These are phyloP conservation scores for Eucalyptus regnans DNA, from an alignment of 345 rosid genomes.

Conservation along the genomic window DNA sequence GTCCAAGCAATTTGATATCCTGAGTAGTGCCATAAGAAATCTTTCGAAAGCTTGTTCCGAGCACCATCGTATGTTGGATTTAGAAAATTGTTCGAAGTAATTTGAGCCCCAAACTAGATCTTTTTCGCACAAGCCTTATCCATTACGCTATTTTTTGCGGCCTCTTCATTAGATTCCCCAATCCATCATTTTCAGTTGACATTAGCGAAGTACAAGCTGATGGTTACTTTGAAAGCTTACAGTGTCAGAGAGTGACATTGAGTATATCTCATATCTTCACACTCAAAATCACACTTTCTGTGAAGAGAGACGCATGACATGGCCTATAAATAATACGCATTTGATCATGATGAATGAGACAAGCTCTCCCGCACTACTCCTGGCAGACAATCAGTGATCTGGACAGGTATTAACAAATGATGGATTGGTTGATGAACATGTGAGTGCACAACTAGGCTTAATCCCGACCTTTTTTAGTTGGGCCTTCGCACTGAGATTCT, in stretches of 20 bases:
- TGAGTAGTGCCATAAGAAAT: neutral
- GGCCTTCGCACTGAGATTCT: neutral
- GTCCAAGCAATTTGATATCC: neutral
- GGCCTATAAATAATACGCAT: neutral
- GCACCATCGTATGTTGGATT: neutral
- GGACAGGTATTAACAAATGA: neutral
- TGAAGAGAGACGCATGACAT: neutral
- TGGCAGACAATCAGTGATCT: neutral
- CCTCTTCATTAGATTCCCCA: neutral
- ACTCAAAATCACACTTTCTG: neutral
- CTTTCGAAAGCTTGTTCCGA: neutral
- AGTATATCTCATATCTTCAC: neutral
- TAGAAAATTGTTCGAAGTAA: neutral
- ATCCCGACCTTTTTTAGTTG: neutral
- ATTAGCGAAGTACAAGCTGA: neutral
- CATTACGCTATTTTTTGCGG: neutral
- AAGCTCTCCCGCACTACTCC: neutral
- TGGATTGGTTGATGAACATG: neutral
- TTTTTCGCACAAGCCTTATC: neutral
- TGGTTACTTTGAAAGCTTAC: neutral
- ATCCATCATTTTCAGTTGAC: neutral
- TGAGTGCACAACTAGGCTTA: neutral
- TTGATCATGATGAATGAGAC: neutral
- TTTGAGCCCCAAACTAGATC: neutral
- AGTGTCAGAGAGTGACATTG: neutral